Evolutionary conservation across 257 asterid genomes (phyloP), one percentile per base, ranked within the genome.

Genomic region (Solanum phureja): DNA sequence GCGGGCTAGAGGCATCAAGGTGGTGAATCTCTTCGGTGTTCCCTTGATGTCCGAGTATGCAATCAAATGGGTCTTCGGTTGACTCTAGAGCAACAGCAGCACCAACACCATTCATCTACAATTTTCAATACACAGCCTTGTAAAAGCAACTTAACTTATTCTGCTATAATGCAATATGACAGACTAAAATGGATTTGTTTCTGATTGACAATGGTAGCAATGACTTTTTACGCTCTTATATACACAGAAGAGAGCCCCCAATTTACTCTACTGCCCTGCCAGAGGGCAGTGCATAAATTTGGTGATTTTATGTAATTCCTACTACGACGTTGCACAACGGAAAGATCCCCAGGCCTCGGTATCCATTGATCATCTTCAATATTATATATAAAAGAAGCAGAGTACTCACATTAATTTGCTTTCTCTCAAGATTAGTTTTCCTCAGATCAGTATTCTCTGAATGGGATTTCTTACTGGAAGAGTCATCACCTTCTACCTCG

Each of bases 41-140:
- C 84, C 49, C 94, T 38, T 93, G 83, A 87, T 23, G 33, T 91
- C 96, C 97, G 21, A 95, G 91, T 46, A 96, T 79, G 87, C 93
- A 90, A 87, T 95, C 97, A 74, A 96, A 93, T 35, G 98, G 98
- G 88, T 91, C 88, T 86, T 87, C 93, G n/a, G 31, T 68, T 82
- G 83, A 82, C 44, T 82, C 86, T 82, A 82, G 86, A 46, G 29
- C 68, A 31, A 37, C 69, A 82, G 44, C 69, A 89, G 74, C 90
- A 33, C 23, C 89, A 23, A 38, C 92, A 83, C 89, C 42, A 79
- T 77, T 88, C 86, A 77, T 91, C 99, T 94, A 90, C 83, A 88
- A 64, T 46, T 49, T 66, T 13, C 52, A 88, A 86, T 10, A 86
- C 37, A 75, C 29, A 56, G 62, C n/a, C 2, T 82, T 9, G 84